Conservation (phyloP, 192 early-diverging fungal species). For the Entomortierella beljakovae region DNA sequence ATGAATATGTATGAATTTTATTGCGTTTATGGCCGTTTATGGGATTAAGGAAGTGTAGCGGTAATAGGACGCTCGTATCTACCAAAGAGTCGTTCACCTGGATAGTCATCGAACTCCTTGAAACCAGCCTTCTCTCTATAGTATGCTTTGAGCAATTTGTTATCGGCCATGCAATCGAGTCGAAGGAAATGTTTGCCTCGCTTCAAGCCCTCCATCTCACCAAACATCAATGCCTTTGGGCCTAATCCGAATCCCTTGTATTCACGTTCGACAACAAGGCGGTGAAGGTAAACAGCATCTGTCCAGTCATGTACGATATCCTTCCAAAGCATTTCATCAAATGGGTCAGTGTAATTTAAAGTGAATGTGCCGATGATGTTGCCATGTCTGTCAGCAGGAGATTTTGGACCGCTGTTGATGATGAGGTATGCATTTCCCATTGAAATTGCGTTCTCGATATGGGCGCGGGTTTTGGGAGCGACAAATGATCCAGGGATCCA, state of each 20-base stretch:
- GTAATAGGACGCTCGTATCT: conserved; percentile 47
- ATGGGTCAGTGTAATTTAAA: conserved; percentile 42
- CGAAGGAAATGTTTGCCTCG: conserved; percentile 41
- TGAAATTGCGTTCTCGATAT: conserved; percentile 45
- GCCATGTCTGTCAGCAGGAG: background rate
- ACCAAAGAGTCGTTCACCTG: conserved; percentile 48
- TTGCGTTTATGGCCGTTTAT: too few species aligned
- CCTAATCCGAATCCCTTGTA: conserved; percentile 45
- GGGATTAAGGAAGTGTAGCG: background rate
- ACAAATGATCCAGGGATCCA: conserved; percentile 51
- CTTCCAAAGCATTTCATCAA: conserved; percentile 53
- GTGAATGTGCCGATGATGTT: conserved; percentile 51
- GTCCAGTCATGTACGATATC: conserved; percentile 52
- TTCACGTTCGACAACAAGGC: conserved; percentile 47
- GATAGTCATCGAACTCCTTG: conserved; percentile 50
- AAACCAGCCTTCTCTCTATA: conserved; percentile 46
- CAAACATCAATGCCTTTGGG: conserved; percentile 41
- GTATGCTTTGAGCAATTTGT: conserved; percentile 46
- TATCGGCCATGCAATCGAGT: conserved; percentile 52
- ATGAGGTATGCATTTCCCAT: conserved; percentile 48
- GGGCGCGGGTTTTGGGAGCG: conserved; percentile 45
- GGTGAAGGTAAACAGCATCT: conserved; percentile 46
- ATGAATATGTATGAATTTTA: too few species aligned
- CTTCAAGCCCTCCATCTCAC: conserved; percentile 39
- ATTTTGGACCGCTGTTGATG: conserved; percentile 4